phyloP scores from a whole-genome alignment of 495 filamentous ascomycete genomes.

The Xylaria telfairii region DNA sequence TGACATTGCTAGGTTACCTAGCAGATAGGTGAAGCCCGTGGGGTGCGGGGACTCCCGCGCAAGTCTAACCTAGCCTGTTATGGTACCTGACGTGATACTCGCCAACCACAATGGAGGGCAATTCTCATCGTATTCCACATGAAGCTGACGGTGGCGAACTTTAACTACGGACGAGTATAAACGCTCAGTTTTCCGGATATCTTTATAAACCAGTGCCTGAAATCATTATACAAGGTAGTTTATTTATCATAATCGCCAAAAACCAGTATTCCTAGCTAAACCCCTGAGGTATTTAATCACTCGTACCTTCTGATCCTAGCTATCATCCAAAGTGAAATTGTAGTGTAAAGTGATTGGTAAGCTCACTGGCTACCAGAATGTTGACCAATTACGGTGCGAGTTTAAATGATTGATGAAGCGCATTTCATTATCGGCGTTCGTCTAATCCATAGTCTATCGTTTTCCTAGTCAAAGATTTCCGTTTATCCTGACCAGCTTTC shows the following conservation, averaged over 20 bases:
- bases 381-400: background rate
- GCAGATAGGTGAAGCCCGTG: background rate
- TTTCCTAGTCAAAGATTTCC: background rate
- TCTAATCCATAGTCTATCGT: conserved; percentile 8
- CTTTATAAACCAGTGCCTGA: background rate
- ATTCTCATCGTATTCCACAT: background rate
- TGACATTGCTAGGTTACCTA: too few species aligned
- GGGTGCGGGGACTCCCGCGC: conserved; percentile 12
- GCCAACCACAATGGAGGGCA: background rate
- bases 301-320: background rate
- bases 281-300: background rate
- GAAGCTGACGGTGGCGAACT: background rate
- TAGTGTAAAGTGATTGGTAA: background rate
- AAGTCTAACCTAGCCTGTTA: conserved; percentile 3
- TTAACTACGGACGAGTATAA: background rate
- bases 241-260: background rate
- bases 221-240: background rate
- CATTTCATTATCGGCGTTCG: conserved; percentile 7
- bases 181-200: background rate
- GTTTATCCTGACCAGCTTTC: conserved; percentile 18
- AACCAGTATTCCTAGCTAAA: background rate
- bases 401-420: background rate
- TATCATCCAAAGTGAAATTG: background rate
- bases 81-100: background rate
- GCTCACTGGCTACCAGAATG: background rate